Base-by-base conservation (phyloP, 306 rosid species). In the Acacia melanoxylon region DNA sequence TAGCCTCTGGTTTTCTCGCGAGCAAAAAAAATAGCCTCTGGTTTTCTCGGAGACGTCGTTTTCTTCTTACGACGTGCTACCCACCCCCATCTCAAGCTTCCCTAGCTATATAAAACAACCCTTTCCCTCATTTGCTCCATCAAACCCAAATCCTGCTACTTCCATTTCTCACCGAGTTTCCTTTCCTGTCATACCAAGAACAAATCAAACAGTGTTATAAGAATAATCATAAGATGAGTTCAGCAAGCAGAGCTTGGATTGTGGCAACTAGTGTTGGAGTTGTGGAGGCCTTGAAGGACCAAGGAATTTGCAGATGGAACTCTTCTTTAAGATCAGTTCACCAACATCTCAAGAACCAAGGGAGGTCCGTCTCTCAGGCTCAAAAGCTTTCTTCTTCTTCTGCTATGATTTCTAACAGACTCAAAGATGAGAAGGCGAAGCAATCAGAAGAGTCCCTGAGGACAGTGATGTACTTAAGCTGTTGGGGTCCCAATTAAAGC, bases 381-480 rank as follows among this genome's bases (percentile, higher is more conserved):
- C 66, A 72, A 24, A 88, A 78, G 48, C 74, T 80, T 74, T 72
- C 89, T 71, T 75, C 91, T 10, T 54, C 91, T 27, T 87, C 86
- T 70, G 63, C 65, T 58, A 8, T 58, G 65, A 1, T 58, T n/a
- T 19, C 25, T 29, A 20, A 20, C 63, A n/a, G 27, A 8, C 27
- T 58, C 22, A 58, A 22, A 58, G 65, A 58, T 16, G 65, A 58
- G 29, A 81, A 86, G 49, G 44, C 74, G 13, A 90, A 87, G 75
- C 81, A 83, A 10, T 89, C 97, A 22, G 92, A 90, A 33, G 94
- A 90, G 72, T 90, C 92, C 13, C 63, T 88, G 0, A 87, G 90
- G 40, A 88, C 74, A 1, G 91, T 91, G 61, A 88, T 90, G 93
- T 91, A 91, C 80, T 78, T 90, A 68, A 91, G 92, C 75, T 91